Base-by-base conservation (phyloP, 768 basidiomycete genomes). In the Sarcomyxa edulis region DNA sequence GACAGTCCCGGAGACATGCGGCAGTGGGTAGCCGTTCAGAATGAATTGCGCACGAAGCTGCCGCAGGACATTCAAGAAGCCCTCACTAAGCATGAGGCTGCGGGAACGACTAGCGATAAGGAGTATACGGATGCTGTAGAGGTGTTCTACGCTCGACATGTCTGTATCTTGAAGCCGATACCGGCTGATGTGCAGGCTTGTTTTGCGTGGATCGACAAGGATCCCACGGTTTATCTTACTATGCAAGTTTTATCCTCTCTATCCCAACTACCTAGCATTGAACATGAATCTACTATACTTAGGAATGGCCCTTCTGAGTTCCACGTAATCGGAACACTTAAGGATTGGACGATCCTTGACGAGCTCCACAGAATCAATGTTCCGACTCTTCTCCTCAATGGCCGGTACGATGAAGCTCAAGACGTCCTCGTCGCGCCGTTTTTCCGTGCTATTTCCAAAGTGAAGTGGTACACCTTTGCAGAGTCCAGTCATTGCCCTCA, bases 331-430 rank as follows among this genome's bases (percentile, higher is more conserved):
- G 55, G 60, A 0, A 53, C 65, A 2, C 34, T 73, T 28, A 67
- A 67, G 47, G 46, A 58, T 2, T 79, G 76, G 76, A 53, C 61
- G 9, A 64, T 74, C 35, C 49, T 72, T 10, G 64, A 69, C 27
- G 56, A 65, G 8, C 50, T 76, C 7, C 55, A 62, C 43, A 62
- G 55, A 4, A 69, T 75, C 19, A 26, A 39, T 5, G 55, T 57
- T 6, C 58, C 65, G 1, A 66, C 66, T 0, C 53, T 77, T 20
- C 37, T 68, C 22, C 60, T 69, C 32, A 71, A 70, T 40, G 71
- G 71, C 7, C 46, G 47, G 3, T 51, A 60, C 27, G 72, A 75
- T 47, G 58, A 63, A 12, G 56, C 61, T 9, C 59, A 64, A 36
- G 69, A 73, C 50, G 58, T 50, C 18, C 58, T 59, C 3, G 52